These are phyloP conservation scores for Candida verbasci DNA, from an alignment of 805 yeast species.

Conservation along the genomic window DNA sequence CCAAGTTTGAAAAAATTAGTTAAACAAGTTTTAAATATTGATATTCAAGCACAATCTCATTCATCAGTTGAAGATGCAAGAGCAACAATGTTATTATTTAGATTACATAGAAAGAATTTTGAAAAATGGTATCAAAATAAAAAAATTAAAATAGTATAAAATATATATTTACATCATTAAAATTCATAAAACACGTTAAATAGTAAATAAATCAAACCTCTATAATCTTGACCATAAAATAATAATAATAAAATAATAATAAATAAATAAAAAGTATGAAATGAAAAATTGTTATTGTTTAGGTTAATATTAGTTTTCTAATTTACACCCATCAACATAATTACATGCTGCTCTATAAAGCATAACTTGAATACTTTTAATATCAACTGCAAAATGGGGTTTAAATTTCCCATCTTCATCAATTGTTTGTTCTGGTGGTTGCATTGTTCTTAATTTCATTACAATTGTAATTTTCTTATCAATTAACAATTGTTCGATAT, in stretches of 20 bases:
- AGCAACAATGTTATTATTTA: conserved; percentile 80
- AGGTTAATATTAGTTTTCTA: conserved; percentile 29
- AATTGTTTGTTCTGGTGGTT: conserved; percentile 7
- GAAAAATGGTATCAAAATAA: conserved; percentile 31
- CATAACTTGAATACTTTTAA: conserved; percentile 26
- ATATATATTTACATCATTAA: conserved; percentile 3
- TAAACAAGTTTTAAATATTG: conserved; percentile 49
- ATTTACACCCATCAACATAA: conserved; percentile 29
- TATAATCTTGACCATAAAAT: conserved; percentile 1
- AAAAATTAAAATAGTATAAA: neutral
- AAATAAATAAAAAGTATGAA: neutral
- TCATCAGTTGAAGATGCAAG: conserved; percentile 89
- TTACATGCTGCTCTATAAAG: conserved; percentile 33
- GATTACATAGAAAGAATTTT: conserved; percentile 57
- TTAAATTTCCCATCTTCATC: conserved; percentile 9
- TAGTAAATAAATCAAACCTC: neutral
- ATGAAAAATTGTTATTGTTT: neutral
- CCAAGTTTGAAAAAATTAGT: conserved; percentile 70
- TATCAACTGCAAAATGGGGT: conserved; percentile 13
- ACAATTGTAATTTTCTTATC: conserved; percentile 11
- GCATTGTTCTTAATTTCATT: conserved; percentile 8
- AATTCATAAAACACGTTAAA: neutral
- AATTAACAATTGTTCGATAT: conserved; percentile 16
- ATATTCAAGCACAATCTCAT: conserved; percentile 73
- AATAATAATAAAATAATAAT: neutral